Evolutionary conservation across 305 asterid species (phyloP).

Genomic region (Ilex paraguariensis): DNA sequence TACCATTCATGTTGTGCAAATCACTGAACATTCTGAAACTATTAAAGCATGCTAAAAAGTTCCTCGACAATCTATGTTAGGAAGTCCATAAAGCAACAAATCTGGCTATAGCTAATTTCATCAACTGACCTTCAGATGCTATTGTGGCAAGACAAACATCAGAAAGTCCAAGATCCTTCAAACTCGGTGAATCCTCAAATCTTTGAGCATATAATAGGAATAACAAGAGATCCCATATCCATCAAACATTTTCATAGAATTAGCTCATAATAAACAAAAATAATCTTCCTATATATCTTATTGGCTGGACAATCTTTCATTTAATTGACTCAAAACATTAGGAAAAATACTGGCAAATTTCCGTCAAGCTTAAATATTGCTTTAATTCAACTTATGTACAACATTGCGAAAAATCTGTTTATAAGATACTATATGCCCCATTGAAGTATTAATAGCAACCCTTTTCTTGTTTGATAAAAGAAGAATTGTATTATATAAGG

Average conservation of each 20-base stretch:
- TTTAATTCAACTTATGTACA: no score
- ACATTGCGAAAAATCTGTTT: no score
- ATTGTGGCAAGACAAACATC: constrained; percentile 79
- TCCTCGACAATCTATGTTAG: no score
- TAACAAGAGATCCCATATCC: constrained; percentile 9
- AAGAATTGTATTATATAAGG: no score
- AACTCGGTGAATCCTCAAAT: constrained; percentile 69
- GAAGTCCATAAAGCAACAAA: no score
- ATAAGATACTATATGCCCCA: no score
- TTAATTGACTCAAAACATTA: background rate
- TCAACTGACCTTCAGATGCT: constrained; percentile 71
- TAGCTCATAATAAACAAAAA: no score
- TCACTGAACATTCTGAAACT: no score
- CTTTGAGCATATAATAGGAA: constrained; percentile 47
- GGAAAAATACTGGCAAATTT: background rate
- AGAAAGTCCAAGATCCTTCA: constrained; percentile 80
- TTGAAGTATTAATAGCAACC: no score
- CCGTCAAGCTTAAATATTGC: background rate
- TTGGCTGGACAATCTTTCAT: background rate
- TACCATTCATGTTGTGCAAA: no score
- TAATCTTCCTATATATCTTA: background rate
- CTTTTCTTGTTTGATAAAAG: no score
- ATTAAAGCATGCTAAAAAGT: no score
- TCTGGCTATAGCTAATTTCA: background rate
- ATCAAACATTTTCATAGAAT: background rate